These are phyloP conservation scores for Aspergillus oerlinghausenensis DNA, from an alignment of 2,329 filamentous ascomycete genomes.

Conservation along the genomic window DNA sequence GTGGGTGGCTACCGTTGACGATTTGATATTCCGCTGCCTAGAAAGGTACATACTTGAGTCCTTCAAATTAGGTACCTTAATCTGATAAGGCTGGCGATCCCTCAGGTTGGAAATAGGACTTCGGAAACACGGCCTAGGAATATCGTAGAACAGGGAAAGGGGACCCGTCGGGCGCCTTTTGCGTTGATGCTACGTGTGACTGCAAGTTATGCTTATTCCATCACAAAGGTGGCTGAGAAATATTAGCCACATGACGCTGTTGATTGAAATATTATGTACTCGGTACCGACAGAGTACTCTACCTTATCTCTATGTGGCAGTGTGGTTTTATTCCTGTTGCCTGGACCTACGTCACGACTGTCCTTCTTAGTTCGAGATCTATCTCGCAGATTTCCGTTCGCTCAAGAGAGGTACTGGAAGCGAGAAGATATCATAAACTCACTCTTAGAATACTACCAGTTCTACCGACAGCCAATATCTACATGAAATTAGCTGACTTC, in stretches of 20 bases:
- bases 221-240: not conserved
- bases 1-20: conserved; percentile 3
- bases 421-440: not conserved
- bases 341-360: not conserved
- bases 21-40: conserved; percentile 6
- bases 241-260: not conserved
- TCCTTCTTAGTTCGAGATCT: not conserved
- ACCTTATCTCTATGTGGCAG: not conserved
- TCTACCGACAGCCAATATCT: not conserved
- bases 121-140: not conserved
- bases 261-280: not conserved
- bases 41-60: not conserved
- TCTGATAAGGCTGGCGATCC: not conserved
- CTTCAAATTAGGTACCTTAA: not conserved
- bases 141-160: not conserved
- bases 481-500: not conserved
- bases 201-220: not conserved
- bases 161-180: not conserved
- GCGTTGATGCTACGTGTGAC: not conserved
- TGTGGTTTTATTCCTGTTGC: not conserved
- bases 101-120: too few species aligned
- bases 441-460: not conserved
- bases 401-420: not conserved
- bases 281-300: too few species aligned
- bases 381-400: not conserved